Evolutionary conservation across 2,329 filamentous ascomycete species (phyloP).

Genomic region (Ophiostoma quercus): DNA sequence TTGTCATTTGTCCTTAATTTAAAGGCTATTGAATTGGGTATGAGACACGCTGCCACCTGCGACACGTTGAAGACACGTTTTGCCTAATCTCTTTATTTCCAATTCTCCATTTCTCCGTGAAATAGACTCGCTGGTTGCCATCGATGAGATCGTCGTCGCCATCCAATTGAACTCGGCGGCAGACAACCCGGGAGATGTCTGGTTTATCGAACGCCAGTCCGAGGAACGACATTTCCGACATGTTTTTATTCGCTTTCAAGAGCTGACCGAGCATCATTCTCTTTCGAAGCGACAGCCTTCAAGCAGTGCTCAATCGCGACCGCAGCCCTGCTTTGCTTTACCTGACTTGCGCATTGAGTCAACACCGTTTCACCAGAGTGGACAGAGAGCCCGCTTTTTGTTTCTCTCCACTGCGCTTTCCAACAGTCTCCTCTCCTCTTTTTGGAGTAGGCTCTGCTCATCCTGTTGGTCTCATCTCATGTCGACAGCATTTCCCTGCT

Average conservation of each 20-base stretch:
- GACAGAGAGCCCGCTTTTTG: conserved; percentile 6
- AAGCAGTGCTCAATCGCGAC: background rate
- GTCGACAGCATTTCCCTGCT: background rate
- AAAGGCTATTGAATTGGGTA: background rate
- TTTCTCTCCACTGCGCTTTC: background rate
- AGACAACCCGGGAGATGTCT: background rate
- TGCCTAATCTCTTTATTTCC: too few relatives aligned
- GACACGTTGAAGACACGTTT: background rate
- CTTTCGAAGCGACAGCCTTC: background rate
- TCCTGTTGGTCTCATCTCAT: background rate
- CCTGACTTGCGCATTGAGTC: background rate
- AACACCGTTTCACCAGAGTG: background rate
- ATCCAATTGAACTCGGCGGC: background rate
- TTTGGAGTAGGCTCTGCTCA: background rate
- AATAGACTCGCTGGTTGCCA: background rate
- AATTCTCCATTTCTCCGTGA: background rate
- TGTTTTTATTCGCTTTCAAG: background rate
- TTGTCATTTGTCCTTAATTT: too few relatives aligned
- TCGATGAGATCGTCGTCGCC: background rate
- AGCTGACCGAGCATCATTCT: background rate
- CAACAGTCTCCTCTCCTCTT: background rate
- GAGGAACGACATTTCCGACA: background rate
- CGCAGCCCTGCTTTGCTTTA: background rate
- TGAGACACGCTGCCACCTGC: background rate
- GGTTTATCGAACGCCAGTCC: background rate